These are phyloP conservation scores for Rosa chinensis DNA, from an alignment of 306 rosid genomes.

Conservation along the genomic window DNA sequence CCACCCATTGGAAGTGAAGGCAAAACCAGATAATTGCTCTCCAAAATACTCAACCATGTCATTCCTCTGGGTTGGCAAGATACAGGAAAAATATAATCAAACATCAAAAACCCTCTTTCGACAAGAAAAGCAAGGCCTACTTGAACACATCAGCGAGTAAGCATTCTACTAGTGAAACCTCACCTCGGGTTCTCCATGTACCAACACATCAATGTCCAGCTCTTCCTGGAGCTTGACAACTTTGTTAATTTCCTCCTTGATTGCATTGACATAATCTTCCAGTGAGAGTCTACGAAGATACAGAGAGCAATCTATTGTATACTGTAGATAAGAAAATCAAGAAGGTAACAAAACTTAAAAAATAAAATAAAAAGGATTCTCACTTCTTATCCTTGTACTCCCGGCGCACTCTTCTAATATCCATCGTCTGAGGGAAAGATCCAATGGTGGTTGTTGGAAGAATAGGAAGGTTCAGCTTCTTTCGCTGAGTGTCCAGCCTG, in stretches of 20 bases:
- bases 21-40: constrained; percentile 88
- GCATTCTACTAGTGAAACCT: constrained; percentile 21
- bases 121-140: constrained; percentile 7
- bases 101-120: constrained; percentile 9
- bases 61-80: constrained; percentile 59
- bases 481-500: constrained; percentile 78
- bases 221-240: constrained; percentile 89
- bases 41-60: constrained; percentile 96
- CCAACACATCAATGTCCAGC: constrained; percentile 84
- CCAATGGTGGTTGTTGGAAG: constrained; percentile 90
- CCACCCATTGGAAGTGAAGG: constrained; percentile 91
- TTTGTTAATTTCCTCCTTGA: constrained; percentile 73
- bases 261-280: constrained; percentile 57
- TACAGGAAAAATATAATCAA: constrained; percentile 1
- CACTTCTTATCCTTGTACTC: constrained; percentile 82
- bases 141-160: constrained; percentile 5
- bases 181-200: constrained; percentile 95
- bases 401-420: constrained; percentile 76
- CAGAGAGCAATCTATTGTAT: constrained; percentile 7
- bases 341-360: not conserved
- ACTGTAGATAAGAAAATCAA: not conserved
- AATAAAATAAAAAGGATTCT: constrained; percentile 11
- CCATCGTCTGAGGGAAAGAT: constrained; percentile 83
- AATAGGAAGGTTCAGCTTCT: constrained; percentile 71
- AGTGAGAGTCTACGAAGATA: constrained; percentile 57